A percentile compares a stretch with the other conserved stretches of the same genome.
Evolutionary conservation across 2,329 filamentous ascomycete genomes (phyloP).

Genomic region (Kalmusia sp.): DNA sequence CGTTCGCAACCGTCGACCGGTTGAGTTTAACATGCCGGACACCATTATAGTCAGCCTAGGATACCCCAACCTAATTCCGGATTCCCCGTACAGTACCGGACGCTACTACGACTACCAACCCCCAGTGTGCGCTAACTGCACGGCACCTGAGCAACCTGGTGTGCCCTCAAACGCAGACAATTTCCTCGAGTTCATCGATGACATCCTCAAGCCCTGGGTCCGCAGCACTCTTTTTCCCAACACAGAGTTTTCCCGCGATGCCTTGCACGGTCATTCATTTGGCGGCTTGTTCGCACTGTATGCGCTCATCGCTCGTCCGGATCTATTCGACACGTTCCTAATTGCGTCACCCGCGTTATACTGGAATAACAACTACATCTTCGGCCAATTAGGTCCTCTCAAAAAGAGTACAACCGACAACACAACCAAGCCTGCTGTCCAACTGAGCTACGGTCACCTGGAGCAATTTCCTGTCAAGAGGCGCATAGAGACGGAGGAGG

Average conservation of each 20-base stretch:
- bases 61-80: constrained; percentile 34
- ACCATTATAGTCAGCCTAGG: constrained; percentile 41
- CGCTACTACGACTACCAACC: constrained; percentile 38
- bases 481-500: constrained; percentile 34
- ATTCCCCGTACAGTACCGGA: constrained; percentile 36
- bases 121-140: constrained; percentile 38
- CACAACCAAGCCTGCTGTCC: constrained; percentile 36
- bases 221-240: constrained; percentile 35
- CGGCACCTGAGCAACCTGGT: constrained; percentile 31
- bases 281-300: constrained; percentile 58
- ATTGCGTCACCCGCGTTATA: constrained; percentile 57
- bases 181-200: constrained; percentile 54
- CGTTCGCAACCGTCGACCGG: constrained; percentile 35
- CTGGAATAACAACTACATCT: constrained; percentile 56
- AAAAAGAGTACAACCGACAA: constrained; percentile 8
- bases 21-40: constrained; percentile 39
- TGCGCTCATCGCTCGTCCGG: constrained; percentile 50
- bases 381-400: constrained; percentile 32
- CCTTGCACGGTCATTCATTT: constrained; percentile 59
- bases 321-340: constrained; percentile 54
- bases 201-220: constrained; percentile 48
- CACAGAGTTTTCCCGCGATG: constrained; percentile 47
- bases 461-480: constrained; percentile 36
- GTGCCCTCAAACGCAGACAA: constrained; percentile 54
- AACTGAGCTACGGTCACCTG: constrained; percentile 38